A percentile compares a stretch with the other conserved stretches of the same genome.
Evolutionary conservation across 768 basidiomycete genomes (phyloP).

Genomic region (Rhodotorula graminis): DNA sequence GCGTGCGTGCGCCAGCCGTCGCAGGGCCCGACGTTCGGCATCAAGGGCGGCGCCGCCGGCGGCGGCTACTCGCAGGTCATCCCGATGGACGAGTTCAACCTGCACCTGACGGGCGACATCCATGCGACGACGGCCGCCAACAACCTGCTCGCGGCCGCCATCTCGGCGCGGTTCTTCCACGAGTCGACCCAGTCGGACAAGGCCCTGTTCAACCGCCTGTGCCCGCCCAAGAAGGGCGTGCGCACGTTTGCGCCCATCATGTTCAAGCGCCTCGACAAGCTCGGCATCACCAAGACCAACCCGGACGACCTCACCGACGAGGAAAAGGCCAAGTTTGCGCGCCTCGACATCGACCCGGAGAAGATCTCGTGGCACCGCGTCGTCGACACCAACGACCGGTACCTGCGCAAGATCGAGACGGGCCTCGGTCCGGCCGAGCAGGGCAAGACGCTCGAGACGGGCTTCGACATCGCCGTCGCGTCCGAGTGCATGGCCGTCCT

Average conservation of each 20-base stretch:
- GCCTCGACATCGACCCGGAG: conserved; percentile 80
- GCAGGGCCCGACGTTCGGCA: conserved; percentile 93
- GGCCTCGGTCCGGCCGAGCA: conserved; percentile 87
- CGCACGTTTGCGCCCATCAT: conserved; percentile 93
- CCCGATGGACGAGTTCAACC: conserved; percentile 99
- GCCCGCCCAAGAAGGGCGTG: conserved; percentile 87
- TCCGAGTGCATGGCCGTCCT: conserved; percentile 98
- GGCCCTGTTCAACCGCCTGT: conserved; percentile 84
- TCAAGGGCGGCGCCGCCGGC: conserved; percentile 97
- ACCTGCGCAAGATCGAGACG: conserved; percentile 86
- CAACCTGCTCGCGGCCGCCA: conserved; percentile 89
- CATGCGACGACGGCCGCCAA: conserved; percentile 97
- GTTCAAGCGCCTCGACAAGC: conserved; percentile 89
- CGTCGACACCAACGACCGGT: conserved; percentile 92
- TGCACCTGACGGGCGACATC: conserved; percentile 90
- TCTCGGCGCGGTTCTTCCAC: conserved; percentile 96
- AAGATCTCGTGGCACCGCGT: conserved; percentile 96
- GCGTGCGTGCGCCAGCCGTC: conserved; percentile 74
- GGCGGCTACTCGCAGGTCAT: conserved; percentile 98
- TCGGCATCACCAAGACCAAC: conserved; percentile 89
- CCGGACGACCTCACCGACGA: conserved; percentile 88
- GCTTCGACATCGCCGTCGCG: conserved; percentile 95
- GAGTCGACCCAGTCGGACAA: conserved; percentile 94
- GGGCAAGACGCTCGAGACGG: conserved; percentile 79
- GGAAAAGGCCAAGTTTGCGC: conserved; percentile 81